Conservation (phyloP, 2,329 filamentous ascomycete genomes). For the Curvularia lunata region DNA sequence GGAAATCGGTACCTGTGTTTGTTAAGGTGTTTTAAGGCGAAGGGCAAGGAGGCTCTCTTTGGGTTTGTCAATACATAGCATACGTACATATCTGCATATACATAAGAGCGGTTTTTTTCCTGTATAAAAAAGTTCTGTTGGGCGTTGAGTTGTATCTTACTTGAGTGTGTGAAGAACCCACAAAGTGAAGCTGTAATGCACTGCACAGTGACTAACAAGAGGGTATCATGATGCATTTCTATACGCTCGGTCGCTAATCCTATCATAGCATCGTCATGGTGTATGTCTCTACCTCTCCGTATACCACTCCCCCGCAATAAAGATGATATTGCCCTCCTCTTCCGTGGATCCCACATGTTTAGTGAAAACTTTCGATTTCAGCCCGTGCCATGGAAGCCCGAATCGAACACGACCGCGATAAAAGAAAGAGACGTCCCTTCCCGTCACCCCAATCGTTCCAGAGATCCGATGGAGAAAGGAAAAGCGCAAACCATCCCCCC, state of each 20-base stretch:
- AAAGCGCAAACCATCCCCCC: background rate
- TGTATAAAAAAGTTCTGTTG: background rate
- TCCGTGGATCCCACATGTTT: background rate
- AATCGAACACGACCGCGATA: background rate
- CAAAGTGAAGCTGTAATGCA: background rate
- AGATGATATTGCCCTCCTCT: background rate
- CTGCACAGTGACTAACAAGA: background rate
- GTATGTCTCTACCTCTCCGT: background rate
- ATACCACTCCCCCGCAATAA: background rate
- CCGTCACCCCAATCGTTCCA: too few species aligned
- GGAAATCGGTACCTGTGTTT: background rate
- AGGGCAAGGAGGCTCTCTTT: background rate
- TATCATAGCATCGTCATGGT: background rate
- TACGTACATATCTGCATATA: background rate
- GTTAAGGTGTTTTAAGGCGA: background rate
- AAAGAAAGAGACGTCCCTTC: background rate
- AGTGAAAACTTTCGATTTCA: background rate
- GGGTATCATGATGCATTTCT: conserved; percentile 4
- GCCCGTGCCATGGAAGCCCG: background rate
- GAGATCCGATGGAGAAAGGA: background rate
- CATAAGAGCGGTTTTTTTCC: background rate
- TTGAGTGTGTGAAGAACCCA: background rate
- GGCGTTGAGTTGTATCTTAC: background rate
- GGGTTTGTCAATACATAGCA: background rate
- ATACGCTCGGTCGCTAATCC: background rate